These are phyloP conservation scores for Huntiella abstrusa DNA, from an alignment of 2,329 filamentous ascomycete species.

Conservation along the genomic window DNA sequence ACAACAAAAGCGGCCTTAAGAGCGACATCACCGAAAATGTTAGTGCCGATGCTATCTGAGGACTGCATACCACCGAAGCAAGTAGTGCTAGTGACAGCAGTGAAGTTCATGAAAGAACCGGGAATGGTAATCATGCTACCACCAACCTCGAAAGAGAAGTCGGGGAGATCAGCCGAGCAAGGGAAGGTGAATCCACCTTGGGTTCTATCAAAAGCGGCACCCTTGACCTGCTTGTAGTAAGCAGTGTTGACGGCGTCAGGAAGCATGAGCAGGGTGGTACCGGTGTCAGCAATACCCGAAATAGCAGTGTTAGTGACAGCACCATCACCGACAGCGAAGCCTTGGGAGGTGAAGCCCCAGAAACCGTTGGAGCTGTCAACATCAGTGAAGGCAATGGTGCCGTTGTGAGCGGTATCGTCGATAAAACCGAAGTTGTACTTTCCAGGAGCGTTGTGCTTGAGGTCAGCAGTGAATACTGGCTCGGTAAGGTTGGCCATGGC, in stretches of 20 bases:
- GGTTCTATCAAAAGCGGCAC: conserved; percentile 21
- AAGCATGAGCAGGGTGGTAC: conserved; percentile 44
- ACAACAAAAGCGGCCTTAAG: conserved; percentile 43
- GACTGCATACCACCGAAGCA: conserved; percentile 54
- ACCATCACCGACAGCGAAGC: conserved; percentile 13
- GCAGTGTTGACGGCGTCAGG: conserved; percentile 29
- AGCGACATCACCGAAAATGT: conserved; percentile 45
- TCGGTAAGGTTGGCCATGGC: neutral
- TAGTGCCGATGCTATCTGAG: conserved; percentile 22
- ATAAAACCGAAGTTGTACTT: conserved; percentile 23
- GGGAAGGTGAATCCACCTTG: conserved; percentile 28
- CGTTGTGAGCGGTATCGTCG: conserved; percentile 36
- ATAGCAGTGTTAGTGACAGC: conserved; percentile 19
- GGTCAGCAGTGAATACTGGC: conserved; percentile 3
- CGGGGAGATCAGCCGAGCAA: conserved; percentile 27
- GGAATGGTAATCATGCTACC: conserved; percentile 38
- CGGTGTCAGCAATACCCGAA: conserved; percentile 35
- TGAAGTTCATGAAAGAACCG: conserved; percentile 35
- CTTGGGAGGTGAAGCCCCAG: conserved; percentile 35
- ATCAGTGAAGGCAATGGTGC: conserved; percentile 36
- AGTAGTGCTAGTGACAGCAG: conserved; percentile 23
- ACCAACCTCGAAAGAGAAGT: conserved; percentile 36
- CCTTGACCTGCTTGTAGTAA: conserved; percentile 29
- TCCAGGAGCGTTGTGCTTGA: conserved; percentile 3
- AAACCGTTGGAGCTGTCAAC: conserved; percentile 37